Base-by-base conservation (phyloP, 2,329 filamentous ascomycete species). In the Fusarium incarnatum region DNA sequence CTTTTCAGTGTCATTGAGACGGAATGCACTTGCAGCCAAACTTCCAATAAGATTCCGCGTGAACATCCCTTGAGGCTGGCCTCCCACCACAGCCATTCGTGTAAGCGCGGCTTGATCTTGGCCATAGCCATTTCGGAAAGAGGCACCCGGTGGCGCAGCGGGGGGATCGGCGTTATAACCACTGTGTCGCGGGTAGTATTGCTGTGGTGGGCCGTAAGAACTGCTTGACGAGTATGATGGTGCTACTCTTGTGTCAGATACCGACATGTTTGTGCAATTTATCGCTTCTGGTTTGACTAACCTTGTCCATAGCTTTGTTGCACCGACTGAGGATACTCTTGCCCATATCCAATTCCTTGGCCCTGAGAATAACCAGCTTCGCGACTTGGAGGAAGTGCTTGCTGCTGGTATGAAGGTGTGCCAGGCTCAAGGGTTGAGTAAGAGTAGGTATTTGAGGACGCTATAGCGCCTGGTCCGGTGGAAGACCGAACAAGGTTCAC, bases 11-110 rank as follows among this genome's bases (percentile, higher is more conserved):
- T 98, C 94, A 4, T 88, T 90, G 56, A 98, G 86, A 32, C 91
- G 89, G 77, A 94, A 95, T 3, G 95, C 95, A 76, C 94, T 97
- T 32, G 94, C 94, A 8, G 93, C 91, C 54, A 97, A 84, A 78
- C 93, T 97, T 3, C 96, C 96, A 69, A 99, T 98, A 12, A 99
- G 87, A 76, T 98, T 99, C 55, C 95, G 86, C 0, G 94, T 98
- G 77, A 95, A 97, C 93, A 97, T 97, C 59, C 93, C 93, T 40
- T 90, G 89, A 2, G 91, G 89, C 53, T 86, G 85, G 8, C 76
- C 77, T 79, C 86, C 78, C 8, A 77, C 78, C 64, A 80, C 77
- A 8, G 79, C 77, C 74, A 80, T 79, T 45, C 79, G 75, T 25
- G 78, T 71, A 40, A 79, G 58, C 6, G 72, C 64, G 41, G 63